Evolutionary conservation across 768 basidiomycete species (phyloP), one percentile per base, ranked within the genome.

Genomic region (Mycena rebaudengoi): DNA sequence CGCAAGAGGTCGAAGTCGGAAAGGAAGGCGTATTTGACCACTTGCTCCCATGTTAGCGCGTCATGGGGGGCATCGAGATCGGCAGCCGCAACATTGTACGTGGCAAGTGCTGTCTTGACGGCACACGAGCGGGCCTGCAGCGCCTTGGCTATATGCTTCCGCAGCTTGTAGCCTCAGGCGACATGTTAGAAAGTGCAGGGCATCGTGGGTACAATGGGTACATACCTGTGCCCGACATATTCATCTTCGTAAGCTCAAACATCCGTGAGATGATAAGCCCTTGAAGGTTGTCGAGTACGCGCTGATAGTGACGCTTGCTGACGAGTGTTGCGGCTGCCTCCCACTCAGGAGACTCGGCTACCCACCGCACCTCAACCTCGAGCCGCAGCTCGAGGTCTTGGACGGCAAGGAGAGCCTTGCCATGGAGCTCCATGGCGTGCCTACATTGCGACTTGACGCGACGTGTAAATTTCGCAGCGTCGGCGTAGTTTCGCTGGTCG

Each of bases 171-270:
- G 26, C 45, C 55, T 45, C 25, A 56, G 30, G 39, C 14, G 16
- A 44, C n/a, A n/a, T n/a, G n/a, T n/a, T n/a, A n/a, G n/a, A n/a
- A n/a, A n/a, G n/a, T n/a, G n/a, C n/a, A n/a, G n/a, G n/a, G n/a
- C n/a, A n/a, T n/a, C n/a, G n/a, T n/a, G n/a, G n/a, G n/a, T n/a
- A 16, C 4, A 23, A 25, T 28, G 18, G 43, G 29, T 12, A 65
- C 61, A 20, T 21, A 69, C 65, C 67, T 2, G 67, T 69, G 20
- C 55, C 46, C 10, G 67, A 53, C 52, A 58, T 57, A 43, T 69
- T 66, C 20, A 64, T 35, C 35, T 64, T 63, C 7, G 50, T 37
- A 7, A 69, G 52, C 62, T 69, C 67, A 39, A 66, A 62, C 43
- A 69, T 35, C n/a, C n/a, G n/a, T n/a, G n/a, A 57, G 28, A 37